Evolutionary conservation across 768 basidiomycete genomes (phyloP).

Genomic region (Crassisporium funariophilum): DNA sequence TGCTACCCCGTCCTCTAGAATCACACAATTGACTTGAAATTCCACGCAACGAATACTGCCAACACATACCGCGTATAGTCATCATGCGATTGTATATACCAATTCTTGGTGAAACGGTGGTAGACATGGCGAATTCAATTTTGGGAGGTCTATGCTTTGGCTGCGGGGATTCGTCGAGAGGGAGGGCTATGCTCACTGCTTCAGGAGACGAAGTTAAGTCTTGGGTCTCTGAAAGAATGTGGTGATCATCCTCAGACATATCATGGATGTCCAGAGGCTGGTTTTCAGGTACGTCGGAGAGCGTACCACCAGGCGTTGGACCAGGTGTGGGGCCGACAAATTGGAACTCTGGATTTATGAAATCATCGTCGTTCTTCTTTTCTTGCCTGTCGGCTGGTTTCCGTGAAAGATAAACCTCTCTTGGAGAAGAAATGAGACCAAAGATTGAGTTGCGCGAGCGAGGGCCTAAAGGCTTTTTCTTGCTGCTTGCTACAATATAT

Average conservation of each 20-base stretch:
- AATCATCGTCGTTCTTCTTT: not conserved
- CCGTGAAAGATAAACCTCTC: conserved; percentile 20
- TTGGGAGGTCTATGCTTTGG: conserved; percentile 4
- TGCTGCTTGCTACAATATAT: conserved; percentile 38
- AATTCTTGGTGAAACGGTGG: conserved; percentile 15
- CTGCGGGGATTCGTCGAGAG: conserved; percentile 13
- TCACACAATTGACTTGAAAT: not conserved
- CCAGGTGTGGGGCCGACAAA: conserved; percentile 25
- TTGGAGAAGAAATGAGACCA: conserved; percentile 37
- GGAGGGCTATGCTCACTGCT: conserved; percentile 9
- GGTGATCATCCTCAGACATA: no score
- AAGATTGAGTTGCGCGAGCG: conserved; percentile 22
- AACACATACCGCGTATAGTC: conserved; percentile 8
- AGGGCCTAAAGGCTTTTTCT: conserved; percentile 15
- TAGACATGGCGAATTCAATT: conserved; percentile 22
- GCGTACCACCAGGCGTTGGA: conserved; percentile 12
- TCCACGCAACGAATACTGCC: not conserved
- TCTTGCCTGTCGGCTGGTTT: conserved; percentile 16
- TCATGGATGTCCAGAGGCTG: no score
- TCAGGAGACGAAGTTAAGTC: conserved; percentile 23
- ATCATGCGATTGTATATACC: conserved; percentile 19
- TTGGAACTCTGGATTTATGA: conserved; percentile 12
- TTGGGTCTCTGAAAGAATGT: conserved; percentile 9
- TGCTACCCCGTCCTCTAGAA: conserved; percentile 9
- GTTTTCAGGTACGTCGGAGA: not conserved